These are phyloP conservation scores for Mortierella sp. DNA, from an alignment of 371 early-diverging fungal species.

Conservation along the genomic window DNA sequence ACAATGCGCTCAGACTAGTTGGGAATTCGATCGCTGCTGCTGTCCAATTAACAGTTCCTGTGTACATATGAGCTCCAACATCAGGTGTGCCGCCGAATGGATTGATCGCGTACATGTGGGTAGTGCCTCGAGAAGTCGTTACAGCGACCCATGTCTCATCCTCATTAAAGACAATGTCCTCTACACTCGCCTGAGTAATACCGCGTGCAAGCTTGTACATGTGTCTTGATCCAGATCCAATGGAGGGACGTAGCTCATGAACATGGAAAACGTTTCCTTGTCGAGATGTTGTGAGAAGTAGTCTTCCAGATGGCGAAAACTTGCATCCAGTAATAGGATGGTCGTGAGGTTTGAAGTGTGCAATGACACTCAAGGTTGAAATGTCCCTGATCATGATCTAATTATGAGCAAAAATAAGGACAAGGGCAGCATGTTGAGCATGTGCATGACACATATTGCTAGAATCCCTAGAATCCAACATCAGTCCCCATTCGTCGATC, in stretches of 20 bases:
- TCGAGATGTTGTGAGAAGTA: slow-evolving; percentile 77
- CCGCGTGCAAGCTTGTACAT: slow-evolving; percentile 81
- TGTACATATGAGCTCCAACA: slow-evolving; percentile 66
- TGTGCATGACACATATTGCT: too few species aligned
- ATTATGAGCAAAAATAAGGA: background rate
- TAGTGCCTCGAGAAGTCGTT: slow-evolving; percentile 82
- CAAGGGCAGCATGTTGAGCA: background rate
- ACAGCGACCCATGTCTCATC: slow-evolving; percentile 85
- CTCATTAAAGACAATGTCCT: slow-evolving; percentile 74
- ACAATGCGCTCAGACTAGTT: slow-evolving; percentile 54
- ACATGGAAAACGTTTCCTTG: slow-evolving; percentile 83
- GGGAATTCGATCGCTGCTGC: slow-evolving; percentile 52
- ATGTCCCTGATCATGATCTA: slow-evolving; percentile 63
- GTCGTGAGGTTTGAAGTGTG: slow-evolving; percentile 82
- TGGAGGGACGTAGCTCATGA: slow-evolving; percentile 57
- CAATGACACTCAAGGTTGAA: slow-evolving; percentile 59
- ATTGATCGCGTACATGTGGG: slow-evolving; percentile 79
- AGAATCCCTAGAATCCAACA: too few species aligned
- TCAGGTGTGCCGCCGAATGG: slow-evolving; percentile 76
- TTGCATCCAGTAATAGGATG: slow-evolving; percentile 74
- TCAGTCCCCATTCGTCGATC: too few species aligned
- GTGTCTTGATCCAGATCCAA: slow-evolving; percentile 57
- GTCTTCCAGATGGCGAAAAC: slow-evolving; percentile 75
- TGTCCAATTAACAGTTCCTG: slow-evolving; percentile 52
- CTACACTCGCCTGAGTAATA: slow-evolving; percentile 80